These are phyloP conservation scores for Cyberlindnera xishuangbannaensis DNA, from an alignment of 805 yeast genomes.

Conservation along the genomic window DNA sequence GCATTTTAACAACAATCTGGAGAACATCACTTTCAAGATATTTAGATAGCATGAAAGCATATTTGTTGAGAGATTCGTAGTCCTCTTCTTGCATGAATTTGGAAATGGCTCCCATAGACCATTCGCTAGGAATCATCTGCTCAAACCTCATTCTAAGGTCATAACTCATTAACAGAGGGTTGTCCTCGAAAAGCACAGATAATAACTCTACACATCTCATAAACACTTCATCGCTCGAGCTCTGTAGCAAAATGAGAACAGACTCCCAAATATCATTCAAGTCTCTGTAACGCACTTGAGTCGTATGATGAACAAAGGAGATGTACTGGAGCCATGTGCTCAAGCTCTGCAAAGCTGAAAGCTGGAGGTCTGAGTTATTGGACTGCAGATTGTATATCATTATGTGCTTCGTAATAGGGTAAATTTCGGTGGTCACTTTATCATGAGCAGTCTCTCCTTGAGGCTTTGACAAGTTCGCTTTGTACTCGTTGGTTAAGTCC, in stretches of 20 bases:
- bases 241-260: slow-evolving; percentile 11
- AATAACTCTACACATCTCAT: slow-evolving; percentile 11
- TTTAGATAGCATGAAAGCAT: slow-evolving; percentile 40
- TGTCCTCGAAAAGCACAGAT: slow-evolving; percentile 25
- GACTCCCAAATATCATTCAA: slow-evolving; percentile 17
- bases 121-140: slow-evolving; percentile 35
- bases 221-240: slow-evolving; percentile 11
- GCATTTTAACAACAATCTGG: slow-evolving; percentile 34
- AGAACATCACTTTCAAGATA: slow-evolving; percentile 43
- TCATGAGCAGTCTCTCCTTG: slow-evolving; percentile 31
- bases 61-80: slow-evolving; percentile 34
- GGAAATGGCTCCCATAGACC: slow-evolving; percentile 39
- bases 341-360: slow-evolving; percentile 27
- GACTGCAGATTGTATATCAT: slow-evolving; percentile 13
- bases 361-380: slow-evolving; percentile 5
- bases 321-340: slow-evolving; percentile 34
- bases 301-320: slow-evolving; percentile 28
- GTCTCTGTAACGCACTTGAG: slow-evolving; percentile 20
- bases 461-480: slow-evolving; percentile 11
- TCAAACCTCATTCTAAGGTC: slow-evolving; percentile 16
- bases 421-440: slow-evolving; percentile 31
- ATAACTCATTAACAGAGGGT: slow-evolving; percentile 20
- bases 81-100: slow-evolving; percentile 29
- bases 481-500: slow-evolving; percentile 35
- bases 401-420: slow-evolving; percentile 25